Evolutionary conservation across 108 stramenopile species (phyloP).

Genomic region (Heterococcus sp.): DNA sequence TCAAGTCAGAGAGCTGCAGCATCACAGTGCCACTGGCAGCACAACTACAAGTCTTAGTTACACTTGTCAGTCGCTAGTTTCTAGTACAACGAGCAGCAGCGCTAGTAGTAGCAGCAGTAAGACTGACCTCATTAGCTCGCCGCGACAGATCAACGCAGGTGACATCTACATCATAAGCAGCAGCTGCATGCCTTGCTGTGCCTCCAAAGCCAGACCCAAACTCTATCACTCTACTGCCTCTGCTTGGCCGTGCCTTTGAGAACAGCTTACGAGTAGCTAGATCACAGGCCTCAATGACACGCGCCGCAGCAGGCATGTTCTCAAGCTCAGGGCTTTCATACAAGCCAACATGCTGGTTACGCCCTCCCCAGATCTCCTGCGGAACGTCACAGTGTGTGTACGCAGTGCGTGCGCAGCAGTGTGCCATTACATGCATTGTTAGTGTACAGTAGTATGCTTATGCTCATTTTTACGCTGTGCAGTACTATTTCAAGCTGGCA

Average conservation of each 20-base stretch:
- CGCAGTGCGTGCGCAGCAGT: too few relatives aligned
- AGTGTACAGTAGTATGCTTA: too few relatives aligned
- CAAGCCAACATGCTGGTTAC: slow-evolving; percentile 33
- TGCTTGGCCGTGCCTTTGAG: slow-evolving; percentile 1
- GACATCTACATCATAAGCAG: slow-evolving; percentile 18
- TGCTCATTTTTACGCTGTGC: too few relatives aligned
- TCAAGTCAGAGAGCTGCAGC: too few relatives aligned
- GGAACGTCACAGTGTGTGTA: too few relatives aligned
- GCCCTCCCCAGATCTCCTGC: slow-evolving; percentile 36
- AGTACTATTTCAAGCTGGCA: too few relatives aligned
- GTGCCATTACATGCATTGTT: too few relatives aligned
- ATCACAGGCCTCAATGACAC: slow-evolving; percentile 26
- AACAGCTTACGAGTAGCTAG: slow-evolving; percentile 9
- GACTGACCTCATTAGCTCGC: slow-evolving; percentile 17
- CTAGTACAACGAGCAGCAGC: too few relatives aligned
- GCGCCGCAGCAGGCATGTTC: slow-evolving; percentile 5
- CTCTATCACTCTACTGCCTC: slow-evolving; percentile 6
- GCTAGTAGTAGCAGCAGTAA: too few relatives aligned
- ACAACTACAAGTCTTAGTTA: too few relatives aligned
- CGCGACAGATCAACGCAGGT: slow-evolving; percentile 18
- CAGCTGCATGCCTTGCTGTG: slow-evolving; percentile 6
- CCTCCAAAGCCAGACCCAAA: slow-evolving; percentile 31
- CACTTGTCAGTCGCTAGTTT: too few relatives aligned
- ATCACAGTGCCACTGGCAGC: too few relatives aligned
- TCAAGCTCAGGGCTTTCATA: slow-evolving; percentile 6